Base-by-base conservation (phyloP, 305 asterid species). In the Fraxinus sp. region DNA sequence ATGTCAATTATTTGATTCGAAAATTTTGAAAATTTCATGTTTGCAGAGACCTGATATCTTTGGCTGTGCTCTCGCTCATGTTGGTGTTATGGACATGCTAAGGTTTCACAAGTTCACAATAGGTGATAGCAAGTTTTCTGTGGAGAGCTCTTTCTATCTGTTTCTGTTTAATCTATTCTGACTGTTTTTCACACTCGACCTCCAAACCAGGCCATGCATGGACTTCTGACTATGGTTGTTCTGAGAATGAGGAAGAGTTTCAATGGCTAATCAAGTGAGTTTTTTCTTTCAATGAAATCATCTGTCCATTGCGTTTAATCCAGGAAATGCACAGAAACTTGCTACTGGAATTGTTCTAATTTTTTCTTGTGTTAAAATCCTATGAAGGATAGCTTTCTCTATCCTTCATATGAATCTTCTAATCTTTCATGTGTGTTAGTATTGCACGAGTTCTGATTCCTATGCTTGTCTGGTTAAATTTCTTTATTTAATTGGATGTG, bases 21-120 rank as follows among this genome's bases (percentile, higher is more conserved):
- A n/a, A 1, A 41, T 13, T 39, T 49, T 49, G 36, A 73, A 76
- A 66, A 83, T 84, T 74, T 84, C 73, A 78, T 78, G 71, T 39
- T 82, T 74, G 81, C 88, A 93, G 98, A 89, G 96, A 80, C 98
- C 98, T 84, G 97, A 93, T 88, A 93, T 94, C 5, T 94, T 91
- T 84, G 98, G 97, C 1, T 94, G 98, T 80, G 98, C 97, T 80
- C 97, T 93, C 52, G 95, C 97, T 83, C 98, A 94, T 87, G 98
- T 92, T 88, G 98, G 97, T 68, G 98, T 94, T 4, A 92, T 93
- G 96, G 98, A 94, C 85, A 93, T 94, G 98, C 91, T 94, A 28
- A 91, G 96, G 78, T 94, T 92, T 88, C 98, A 94, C 90, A 93
- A 91, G 88, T 94, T 94, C 76, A 94, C 98, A 0, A 94, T 94